These are phyloP conservation scores for Termitomyces sp. DNA, from an alignment of 768 basidiomycete genomes.

Conservation along the genomic window DNA sequence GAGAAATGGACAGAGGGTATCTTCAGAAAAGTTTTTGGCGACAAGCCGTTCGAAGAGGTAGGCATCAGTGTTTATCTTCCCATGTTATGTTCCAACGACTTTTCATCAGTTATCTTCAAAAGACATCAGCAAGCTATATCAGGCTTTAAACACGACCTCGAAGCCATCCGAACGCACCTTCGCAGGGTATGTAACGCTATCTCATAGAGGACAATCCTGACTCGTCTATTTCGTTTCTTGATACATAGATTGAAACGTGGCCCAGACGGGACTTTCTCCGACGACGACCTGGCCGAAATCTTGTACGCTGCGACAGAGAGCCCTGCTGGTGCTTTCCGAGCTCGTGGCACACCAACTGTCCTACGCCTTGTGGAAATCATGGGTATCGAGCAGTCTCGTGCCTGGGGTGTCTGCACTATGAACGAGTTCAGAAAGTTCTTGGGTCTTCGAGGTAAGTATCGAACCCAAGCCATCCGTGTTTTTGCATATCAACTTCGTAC, in stretches of 20 bases:
- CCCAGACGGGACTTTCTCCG: conserved; percentile 42
- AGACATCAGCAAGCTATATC: conserved; percentile 18
- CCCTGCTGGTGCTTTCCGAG: conserved; percentile 42
- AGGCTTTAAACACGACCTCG: conserved; percentile 13
- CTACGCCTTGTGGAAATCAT: conserved; percentile 50
- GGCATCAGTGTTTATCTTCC: background rate
- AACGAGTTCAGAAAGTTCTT: conserved; percentile 52
- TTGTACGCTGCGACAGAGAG: conserved; percentile 40
- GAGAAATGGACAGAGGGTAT: conserved; percentile 43
- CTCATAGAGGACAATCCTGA: background rate
- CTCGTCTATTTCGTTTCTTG: background rate
- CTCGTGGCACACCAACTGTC: conserved; percentile 39
- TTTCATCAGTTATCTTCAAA: conserved; percentile 17
- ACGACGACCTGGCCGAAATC: conserved; percentile 44
- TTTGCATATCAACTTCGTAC: background rate
- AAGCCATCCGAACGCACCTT: conserved; percentile 39
- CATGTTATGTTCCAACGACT: background rate
- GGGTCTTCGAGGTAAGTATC: conserved; percentile 34
- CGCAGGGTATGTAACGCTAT: conserved; percentile 26
- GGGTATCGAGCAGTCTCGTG: conserved; percentile 47
- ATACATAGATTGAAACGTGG: conserved; percentile 36
- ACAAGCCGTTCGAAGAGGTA: conserved; percentile 32
- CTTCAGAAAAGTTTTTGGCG: conserved; percentile 35
- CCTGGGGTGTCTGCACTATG: conserved; percentile 53
- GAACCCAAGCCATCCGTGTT: background rate